Conservation (phyloP, 805 yeast species). For the Nakazawaea populi region DNA sequence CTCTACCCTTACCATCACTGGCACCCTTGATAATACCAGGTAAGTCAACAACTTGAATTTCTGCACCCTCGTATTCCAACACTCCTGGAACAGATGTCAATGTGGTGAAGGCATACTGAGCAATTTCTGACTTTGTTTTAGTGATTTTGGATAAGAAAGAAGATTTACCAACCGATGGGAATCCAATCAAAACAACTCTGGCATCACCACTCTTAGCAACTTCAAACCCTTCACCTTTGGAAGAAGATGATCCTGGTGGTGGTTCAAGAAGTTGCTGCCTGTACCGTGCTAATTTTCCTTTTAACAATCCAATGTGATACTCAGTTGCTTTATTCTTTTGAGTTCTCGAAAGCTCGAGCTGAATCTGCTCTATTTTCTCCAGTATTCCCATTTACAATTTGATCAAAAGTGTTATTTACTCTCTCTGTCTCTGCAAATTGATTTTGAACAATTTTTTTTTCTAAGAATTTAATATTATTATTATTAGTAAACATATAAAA, state of each 20-base stretch:
- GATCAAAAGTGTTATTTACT: too few relatives aligned
- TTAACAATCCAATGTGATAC: slow-evolving; percentile 88
- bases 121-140: slow-evolving; percentile 90
- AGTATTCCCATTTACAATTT: slow-evolving; percentile 5
- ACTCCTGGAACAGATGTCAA: slow-evolving; percentile 96
- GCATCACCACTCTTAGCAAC: slow-evolving; percentile 96
- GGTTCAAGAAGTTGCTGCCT: slow-evolving; percentile 91
- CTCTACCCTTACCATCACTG: slow-evolving; percentile 95
- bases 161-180: slow-evolving; percentile 97
- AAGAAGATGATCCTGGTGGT: slow-evolving; percentile 61
- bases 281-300: slow-evolving; percentile 91
- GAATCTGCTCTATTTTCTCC: slow-evolving; percentile 84
- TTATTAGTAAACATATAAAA: background rate
- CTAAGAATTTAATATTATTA: background rate
- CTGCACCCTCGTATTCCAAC: slow-evolving; percentile 91
- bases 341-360: slow-evolving; percentile 89
- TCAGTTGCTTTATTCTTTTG: slow-evolving; percentile 98
- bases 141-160: slow-evolving; percentile 86
- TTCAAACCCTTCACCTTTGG: slow-evolving; percentile 82
- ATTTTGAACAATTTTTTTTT: background rate
- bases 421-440: background rate
- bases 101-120: slow-evolving; percentile 93
- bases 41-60: slow-evolving; percentile 92
- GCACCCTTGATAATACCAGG: slow-evolving; percentile 98
- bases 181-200: slow-evolving; percentile 89